Conservation (phyloP, 371 early-diverging fungal species). For the Vairimorpha ceranae region DNA sequence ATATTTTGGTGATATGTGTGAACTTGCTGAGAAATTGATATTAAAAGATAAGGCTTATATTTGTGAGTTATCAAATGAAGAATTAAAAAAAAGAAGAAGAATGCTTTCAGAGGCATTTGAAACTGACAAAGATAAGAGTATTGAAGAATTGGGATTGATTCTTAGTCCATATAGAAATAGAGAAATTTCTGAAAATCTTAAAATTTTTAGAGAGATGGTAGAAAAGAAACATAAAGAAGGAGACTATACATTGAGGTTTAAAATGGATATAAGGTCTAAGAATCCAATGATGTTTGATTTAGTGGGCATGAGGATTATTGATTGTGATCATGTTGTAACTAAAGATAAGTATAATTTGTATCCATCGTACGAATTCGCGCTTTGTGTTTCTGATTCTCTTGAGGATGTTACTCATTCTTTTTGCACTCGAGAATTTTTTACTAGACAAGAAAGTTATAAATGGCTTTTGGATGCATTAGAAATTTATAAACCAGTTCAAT, state of each 20-base stretch:
- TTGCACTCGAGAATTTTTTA: constrained; percentile 91
- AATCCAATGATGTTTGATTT: constrained; percentile 98
- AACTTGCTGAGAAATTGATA: constrained; percentile 64
- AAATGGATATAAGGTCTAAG: constrained; percentile 86
- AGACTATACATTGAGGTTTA: constrained; percentile 86
- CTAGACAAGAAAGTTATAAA: constrained; percentile 87
- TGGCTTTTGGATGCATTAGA: constrained; percentile 96
- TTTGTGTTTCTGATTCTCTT: constrained; percentile 93
- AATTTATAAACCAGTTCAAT: constrained; percentile 97
- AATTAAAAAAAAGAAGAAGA: constrained; percentile 69
- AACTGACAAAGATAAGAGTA: neutral
- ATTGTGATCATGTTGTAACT: constrained; percentile 74
- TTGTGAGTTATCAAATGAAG: constrained; percentile 85
- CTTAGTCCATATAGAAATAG: constrained; percentile 84
- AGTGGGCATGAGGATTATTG: constrained; percentile 87
- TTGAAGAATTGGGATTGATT: constrained; percentile 71
- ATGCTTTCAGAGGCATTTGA: constrained; percentile 9
- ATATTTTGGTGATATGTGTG: constrained; percentile 68
- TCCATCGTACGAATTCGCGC: constrained; percentile 98
- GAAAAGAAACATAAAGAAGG: constrained; percentile 85
- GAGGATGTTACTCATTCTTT: constrained; percentile 99
- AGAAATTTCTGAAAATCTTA: constrained; percentile 78
- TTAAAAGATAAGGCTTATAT: constrained; percentile 85
- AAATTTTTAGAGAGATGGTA: constrained; percentile 91
- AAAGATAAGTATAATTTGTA: constrained; percentile 92